These are phyloP conservation scores for Ochetophila trinervis DNA, from an alignment of 306 rosid species.

Conservation along the genomic window DNA sequence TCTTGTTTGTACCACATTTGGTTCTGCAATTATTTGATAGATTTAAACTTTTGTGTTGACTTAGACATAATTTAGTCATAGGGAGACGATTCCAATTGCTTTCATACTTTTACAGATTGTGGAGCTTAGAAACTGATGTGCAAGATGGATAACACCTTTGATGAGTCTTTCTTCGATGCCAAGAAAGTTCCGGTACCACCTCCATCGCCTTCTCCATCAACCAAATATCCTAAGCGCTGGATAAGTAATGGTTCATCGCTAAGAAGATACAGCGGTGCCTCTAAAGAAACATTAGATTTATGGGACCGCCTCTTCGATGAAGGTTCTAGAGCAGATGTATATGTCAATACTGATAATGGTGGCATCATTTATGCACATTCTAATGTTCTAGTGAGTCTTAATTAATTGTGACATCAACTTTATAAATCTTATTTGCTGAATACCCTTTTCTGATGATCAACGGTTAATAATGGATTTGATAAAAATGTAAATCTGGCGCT, in stretches of 20 bases:
- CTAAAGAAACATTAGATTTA: conserved; percentile 45
- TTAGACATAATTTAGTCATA: not conserved
- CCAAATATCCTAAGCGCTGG: conserved; percentile 13
- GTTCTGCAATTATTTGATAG: no score
- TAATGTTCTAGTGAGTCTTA: conserved; percentile 69
- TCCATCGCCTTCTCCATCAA: conserved; percentile 38
- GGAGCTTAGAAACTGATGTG: conserved; percentile 34
- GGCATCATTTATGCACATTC: conserved; percentile 75
- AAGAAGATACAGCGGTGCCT: conserved; percentile 38
- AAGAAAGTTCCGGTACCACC: conserved; percentile 51
- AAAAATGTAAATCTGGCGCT: no score
- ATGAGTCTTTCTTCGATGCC: conserved; percentile 17
- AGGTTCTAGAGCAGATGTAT: conserved; percentile 80
- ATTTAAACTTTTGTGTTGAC: no score
- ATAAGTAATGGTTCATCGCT: conserved; percentile 20
- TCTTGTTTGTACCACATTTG: no score
- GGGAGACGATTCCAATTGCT: conserved; percentile 9
- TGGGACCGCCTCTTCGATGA: conserved; percentile 70
- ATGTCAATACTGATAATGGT: conserved; percentile 54
- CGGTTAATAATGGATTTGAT: no score
- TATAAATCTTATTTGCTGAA: not conserved
- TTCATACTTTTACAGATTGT: conserved; percentile 27
- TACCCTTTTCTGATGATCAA: no score
- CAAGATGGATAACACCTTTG: conserved; percentile 15
- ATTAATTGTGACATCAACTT: conserved; percentile 11